Evolutionary conservation across 352 stramenopile species (phyloP).

Genomic region (Pythium rishiriense): DNA sequence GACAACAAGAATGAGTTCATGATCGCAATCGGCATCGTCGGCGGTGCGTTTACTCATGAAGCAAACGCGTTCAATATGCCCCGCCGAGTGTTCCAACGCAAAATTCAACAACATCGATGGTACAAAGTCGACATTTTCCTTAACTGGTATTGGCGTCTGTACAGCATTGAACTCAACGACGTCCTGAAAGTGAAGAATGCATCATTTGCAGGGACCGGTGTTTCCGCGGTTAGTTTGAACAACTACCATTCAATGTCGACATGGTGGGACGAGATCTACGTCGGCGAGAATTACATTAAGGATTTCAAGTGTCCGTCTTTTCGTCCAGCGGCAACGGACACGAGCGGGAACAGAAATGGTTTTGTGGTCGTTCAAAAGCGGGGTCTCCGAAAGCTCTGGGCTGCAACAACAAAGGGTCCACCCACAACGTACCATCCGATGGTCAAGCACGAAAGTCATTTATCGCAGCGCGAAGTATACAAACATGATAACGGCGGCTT

Average conservation of each 20-base stretch:
- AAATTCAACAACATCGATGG: conserved; percentile 78
- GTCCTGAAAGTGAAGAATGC: conserved; percentile 66
- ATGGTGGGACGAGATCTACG: conserved; percentile 97
- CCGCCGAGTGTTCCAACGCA: conserved; percentile 43
- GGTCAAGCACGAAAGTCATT: conserved; percentile 83
- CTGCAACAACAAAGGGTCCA: conserved; percentile 30
- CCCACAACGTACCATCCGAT: conserved; percentile 65
- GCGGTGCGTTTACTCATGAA: conserved; percentile 72
- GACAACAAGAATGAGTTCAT: conserved; percentile 54
- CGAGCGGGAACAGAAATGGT: conserved; percentile 27
- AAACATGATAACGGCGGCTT: conserved; percentile 72
- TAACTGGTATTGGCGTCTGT: conserved; percentile 78
- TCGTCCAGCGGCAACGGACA: conserved; percentile 4
- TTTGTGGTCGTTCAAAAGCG: conserved; percentile 48
- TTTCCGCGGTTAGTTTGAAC: conserved; percentile 77
- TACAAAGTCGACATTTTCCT: conserved; percentile 95
- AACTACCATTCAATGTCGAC: conserved; percentile 77
- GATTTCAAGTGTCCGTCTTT: conserved; percentile 86
- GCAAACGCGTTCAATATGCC: conserved; percentile 71
- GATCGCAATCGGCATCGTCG: conserved; percentile 60
- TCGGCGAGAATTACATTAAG: conserved; percentile 91
- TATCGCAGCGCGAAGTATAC: conserved; percentile 82
- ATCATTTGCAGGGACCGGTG: conserved; percentile 47
- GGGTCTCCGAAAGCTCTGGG: conserved; percentile 62
- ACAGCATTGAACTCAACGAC: conserved; percentile 92